phyloP scores from a whole-genome alignment of 345 rosid genomes.

The Microcos paniculata region DNA sequence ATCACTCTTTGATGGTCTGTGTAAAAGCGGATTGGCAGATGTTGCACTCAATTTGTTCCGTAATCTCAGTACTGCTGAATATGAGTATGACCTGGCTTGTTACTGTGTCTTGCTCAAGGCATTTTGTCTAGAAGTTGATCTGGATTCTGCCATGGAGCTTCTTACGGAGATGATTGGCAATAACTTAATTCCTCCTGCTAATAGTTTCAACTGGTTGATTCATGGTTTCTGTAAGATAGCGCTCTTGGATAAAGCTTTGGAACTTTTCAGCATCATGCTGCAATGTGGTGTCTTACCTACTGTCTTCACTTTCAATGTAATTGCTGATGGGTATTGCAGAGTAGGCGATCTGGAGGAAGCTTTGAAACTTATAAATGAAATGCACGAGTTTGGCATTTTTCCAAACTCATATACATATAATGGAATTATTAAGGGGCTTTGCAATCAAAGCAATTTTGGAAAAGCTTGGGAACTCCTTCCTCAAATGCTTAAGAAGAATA shows the following conservation, averaged over 20 bases:
- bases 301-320: conserved; percentile 39
- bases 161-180: conserved; percentile 40
- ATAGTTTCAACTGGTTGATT: conserved; percentile 34
- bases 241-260: conserved; percentile 36
- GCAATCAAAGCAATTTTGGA: conserved; percentile 26
- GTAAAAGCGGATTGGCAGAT: conserved; percentile 35
- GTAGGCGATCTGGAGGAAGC: conserved; percentile 38
- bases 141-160: conserved; percentile 39
- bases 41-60: conserved; percentile 23
- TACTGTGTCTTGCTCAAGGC: conserved; percentile 42
- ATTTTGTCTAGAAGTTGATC: conserved; percentile 33
- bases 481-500: conserved; percentile 49
- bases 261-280: conserved; percentile 35
- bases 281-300: conserved; percentile 33
- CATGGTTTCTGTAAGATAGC: conserved; percentile 47
- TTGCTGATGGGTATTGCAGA: conserved; percentile 34
- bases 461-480: conserved; percentile 52
- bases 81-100: conserved; percentile 31
- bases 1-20: conserved; percentile 33
- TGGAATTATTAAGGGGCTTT: conserved; percentile 40
- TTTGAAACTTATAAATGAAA: conserved; percentile 33
- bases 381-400: conserved; percentile 30
- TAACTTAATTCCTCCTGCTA: conserved; percentile 29
- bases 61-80: conserved; percentile 33
- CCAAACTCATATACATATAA: conserved; percentile 42